phyloP scores from a whole-genome alignment of 805 yeast genomes.

The Cyberlindnera subsufficiens region DNA sequence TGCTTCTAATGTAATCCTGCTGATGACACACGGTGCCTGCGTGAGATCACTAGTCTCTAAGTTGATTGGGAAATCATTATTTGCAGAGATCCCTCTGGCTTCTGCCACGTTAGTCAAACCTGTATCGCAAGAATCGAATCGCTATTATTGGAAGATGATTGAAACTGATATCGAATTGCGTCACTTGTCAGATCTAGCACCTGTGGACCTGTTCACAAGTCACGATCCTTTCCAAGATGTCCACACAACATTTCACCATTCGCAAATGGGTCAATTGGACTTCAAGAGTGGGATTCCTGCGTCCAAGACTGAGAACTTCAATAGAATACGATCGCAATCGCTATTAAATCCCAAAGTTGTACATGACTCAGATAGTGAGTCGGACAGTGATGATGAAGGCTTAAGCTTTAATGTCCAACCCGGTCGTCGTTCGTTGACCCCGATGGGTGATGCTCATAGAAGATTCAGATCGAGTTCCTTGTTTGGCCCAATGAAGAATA shows the following conservation, averaged over 20 bases:
- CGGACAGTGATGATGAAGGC: conserved; percentile 22
- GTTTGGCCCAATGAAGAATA: conserved; percentile 21
- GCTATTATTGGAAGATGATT: conserved; percentile 17
- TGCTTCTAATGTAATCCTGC: conserved; percentile 24
- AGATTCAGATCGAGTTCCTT: conserved; percentile 23
- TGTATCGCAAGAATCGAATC: not conserved
- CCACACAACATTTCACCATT: conserved; percentile 17
- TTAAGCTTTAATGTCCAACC: conserved; percentile 19
- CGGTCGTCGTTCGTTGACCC: conserved; percentile 8
- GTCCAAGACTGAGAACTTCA: conserved; percentile 9
- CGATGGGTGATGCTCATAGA: conserved; percentile 2
- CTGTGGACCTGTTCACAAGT: conserved; percentile 15
- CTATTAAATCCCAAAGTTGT: conserved; percentile 10
- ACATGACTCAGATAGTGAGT: conserved; percentile 7
- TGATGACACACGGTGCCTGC: conserved; percentile 40
- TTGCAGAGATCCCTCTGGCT: conserved; percentile 35
- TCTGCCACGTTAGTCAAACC: conserved; percentile 23
- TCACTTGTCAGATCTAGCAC: conserved; percentile 3
- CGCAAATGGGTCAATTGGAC: conserved; percentile 11
- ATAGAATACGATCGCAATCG: conserved; percentile 20
- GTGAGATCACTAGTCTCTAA: conserved; percentile 34
- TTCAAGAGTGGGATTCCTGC: conserved; percentile 15
- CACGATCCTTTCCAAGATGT: conserved; percentile 21
- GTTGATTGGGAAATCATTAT: conserved; percentile 30
- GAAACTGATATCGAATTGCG: conserved; percentile 23